Evolutionary conservation across 176 grass and related monocot genomes (phyloP).

Genomic region (Oryza rufipogon): DNA sequence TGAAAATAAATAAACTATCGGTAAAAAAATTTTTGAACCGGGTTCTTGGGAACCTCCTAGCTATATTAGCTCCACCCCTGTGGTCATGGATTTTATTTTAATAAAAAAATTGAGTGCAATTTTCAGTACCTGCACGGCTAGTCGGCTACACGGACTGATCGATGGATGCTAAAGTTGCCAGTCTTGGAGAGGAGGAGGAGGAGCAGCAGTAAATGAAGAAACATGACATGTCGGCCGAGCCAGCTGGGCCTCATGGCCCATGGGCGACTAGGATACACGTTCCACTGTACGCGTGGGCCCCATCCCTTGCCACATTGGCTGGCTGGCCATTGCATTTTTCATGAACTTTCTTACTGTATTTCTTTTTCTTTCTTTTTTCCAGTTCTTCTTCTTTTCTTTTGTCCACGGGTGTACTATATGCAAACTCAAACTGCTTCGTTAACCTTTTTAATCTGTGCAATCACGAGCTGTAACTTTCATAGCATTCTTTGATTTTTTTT

Average conservation of each 20-base stretch:
- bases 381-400: not conserved
- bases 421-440: not conserved
- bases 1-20: too few relatives aligned
- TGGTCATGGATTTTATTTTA: not conserved
- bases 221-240: constrained; percentile 47
- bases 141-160: not conserved
- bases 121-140: not conserved
- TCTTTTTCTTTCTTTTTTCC: not conserved
- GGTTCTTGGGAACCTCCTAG: too few relatives aligned
- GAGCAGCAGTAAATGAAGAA: constrained; percentile 36
- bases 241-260: constrained; percentile 32
- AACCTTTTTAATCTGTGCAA: not conserved
- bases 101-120: too few relatives aligned
- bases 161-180: not conserved
- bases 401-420: not conserved
- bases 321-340: not conserved
- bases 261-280: not conserved
- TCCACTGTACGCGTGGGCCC: not conserved
- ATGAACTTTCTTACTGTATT: not conserved
- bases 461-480: constrained; percentile 18
- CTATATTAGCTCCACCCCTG: too few relatives aligned
- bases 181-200: not conserved
- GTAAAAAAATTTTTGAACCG: too few relatives aligned
- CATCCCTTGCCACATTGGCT: not conserved
- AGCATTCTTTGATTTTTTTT: not conserved